Evolutionary conservation across 2,329 filamentous ascomycete species (phyloP).

Genomic region (Alternaria sp.): DNA sequence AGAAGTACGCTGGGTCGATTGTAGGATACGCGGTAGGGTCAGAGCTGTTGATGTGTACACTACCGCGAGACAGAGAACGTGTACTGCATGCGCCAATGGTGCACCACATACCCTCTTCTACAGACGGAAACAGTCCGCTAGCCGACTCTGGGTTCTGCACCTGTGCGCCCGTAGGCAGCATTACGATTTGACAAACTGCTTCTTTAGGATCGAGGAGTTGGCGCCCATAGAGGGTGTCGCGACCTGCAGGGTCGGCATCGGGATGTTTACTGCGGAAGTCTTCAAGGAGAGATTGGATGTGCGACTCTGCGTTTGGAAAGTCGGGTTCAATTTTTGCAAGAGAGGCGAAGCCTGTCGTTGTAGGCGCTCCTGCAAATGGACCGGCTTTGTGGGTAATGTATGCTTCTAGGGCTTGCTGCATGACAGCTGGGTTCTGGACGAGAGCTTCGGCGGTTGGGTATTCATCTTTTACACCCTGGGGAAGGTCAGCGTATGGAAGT

Average conservation of each 20-base stretch:
- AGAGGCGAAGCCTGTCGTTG: conserved; percentile 34
- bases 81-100: conserved; percentile 20
- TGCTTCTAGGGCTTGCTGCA: conserved; percentile 36
- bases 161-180: conserved; percentile 24
- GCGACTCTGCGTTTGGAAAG: conserved; percentile 24
- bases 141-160: neutral
- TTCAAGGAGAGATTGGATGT: conserved; percentile 27
- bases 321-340: conserved; percentile 27
- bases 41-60: conserved; percentile 46
- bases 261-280: conserved; percentile 26
- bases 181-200: conserved; percentile 32
- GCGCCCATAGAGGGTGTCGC: conserved; percentile 26
- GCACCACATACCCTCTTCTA: conserved; percentile 23
- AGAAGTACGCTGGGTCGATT: conserved; percentile 53
- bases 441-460: conserved; percentile 36
- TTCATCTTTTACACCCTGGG: conserved; percentile 34
- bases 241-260: conserved; percentile 30
- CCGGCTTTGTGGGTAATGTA: conserved; percentile 37
- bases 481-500: neutral
- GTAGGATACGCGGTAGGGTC: conserved; percentile 38
- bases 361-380: conserved; percentile 33
- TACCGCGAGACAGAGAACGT: conserved; percentile 53
- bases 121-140: conserved; percentile 7
- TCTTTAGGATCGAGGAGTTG: conserved; percentile 30
- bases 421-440: conserved; percentile 22